phyloP scores from a whole-genome alignment of 2,329 filamentous ascomycete genomes.

The Tympanopsis confertula region DNA sequence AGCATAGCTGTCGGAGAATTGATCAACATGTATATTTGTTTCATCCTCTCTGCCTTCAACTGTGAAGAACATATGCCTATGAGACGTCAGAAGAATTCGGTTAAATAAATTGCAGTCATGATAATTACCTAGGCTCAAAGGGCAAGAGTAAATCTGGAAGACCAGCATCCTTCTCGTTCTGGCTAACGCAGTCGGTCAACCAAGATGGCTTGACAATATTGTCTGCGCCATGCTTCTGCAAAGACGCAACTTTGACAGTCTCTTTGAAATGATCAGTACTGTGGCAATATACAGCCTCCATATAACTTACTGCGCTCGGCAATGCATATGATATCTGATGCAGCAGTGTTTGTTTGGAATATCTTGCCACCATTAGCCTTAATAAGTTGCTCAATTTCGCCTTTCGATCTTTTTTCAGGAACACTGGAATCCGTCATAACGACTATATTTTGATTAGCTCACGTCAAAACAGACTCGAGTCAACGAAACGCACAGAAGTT shows the following conservation, averaged over 20 bases:
- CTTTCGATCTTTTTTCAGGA: conserved; percentile 45
- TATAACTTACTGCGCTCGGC: conserved; percentile 33
- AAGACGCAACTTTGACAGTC: conserved; percentile 45
- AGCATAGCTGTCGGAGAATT: conserved; percentile 47
- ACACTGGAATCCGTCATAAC: conserved; percentile 45
- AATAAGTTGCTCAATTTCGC: conserved; percentile 47
- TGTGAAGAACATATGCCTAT: not conserved
- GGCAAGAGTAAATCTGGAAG: conserved; percentile 35
- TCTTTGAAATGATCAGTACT: conserved; percentile 29
- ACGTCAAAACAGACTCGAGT: too few species aligned
- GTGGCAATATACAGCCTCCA: not conserved
- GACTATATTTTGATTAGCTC: too few species aligned
- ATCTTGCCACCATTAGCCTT: conserved; percentile 52
- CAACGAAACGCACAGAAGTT: not conserved
- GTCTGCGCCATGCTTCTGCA: conserved; percentile 40
- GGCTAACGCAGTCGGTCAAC: conserved; percentile 51
- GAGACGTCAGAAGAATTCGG: not conserved
- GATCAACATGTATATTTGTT: conserved; percentile 39
- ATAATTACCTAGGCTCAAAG: not conserved
- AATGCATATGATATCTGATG: conserved; percentile 37
- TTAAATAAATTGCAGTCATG: not conserved
- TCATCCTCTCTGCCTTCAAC: conserved; percentile 25
- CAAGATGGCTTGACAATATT: conserved; percentile 49
- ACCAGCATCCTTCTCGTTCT: conserved; percentile 30
- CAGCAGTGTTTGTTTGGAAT: conserved; percentile 45